These are phyloP conservation scores for Vanrija pseudolonga DNA, from an alignment of 1,284 basidiomycete species.

Conservation along the genomic window DNA sequence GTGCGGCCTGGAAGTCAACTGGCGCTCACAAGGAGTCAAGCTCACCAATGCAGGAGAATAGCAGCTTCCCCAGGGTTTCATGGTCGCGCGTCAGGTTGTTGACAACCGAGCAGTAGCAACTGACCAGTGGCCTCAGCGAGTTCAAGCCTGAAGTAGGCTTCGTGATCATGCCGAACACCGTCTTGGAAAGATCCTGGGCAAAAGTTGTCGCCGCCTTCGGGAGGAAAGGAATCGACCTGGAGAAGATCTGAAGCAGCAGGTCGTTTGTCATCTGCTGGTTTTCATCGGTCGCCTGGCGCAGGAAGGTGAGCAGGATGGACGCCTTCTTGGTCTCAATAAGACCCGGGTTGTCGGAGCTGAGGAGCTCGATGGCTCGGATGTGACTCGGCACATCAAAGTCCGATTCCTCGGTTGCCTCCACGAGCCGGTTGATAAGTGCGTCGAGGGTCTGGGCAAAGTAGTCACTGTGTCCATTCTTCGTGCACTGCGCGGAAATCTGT, in stretches of 20 bases:
- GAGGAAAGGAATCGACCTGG: slow-evolving; percentile 76
- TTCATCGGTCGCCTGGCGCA: slow-evolving; percentile 34
- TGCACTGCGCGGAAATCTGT: slow-evolving; percentile 5
- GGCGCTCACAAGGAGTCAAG: slow-evolving; percentile 1
- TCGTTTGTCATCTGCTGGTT: slow-evolving; percentile 77
- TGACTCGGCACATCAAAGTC: slow-evolving; percentile 39
- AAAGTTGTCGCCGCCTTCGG: slow-evolving; percentile 82
- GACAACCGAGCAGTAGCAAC: slow-evolving; percentile 83
- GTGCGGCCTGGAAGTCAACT: background rate
- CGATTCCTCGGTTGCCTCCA: slow-evolving; percentile 59
- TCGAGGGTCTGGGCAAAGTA: slow-evolving; percentile 61
- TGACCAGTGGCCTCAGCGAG: slow-evolving; percentile 83
- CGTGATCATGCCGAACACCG: slow-evolving; percentile 80
- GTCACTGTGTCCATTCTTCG: slow-evolving; percentile 11
- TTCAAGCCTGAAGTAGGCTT: slow-evolving; percentile 68
- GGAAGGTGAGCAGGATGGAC: slow-evolving; percentile 27
- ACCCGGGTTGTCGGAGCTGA: slow-evolving; percentile 29
- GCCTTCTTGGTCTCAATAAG: slow-evolving; percentile 41
- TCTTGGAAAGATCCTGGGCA: slow-evolving; percentile 73
- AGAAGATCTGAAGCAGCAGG: slow-evolving; percentile 82
- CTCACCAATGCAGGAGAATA: slow-evolving; percentile 77
- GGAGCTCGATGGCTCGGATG: slow-evolving; percentile 37
- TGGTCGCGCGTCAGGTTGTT: slow-evolving; percentile 83
- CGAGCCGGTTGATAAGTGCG: slow-evolving; percentile 75
- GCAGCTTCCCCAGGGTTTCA: slow-evolving; percentile 64